Conservation (phyloP, 768 basidiomycete genomes). For the Mycena sanguinolenta region DNA sequence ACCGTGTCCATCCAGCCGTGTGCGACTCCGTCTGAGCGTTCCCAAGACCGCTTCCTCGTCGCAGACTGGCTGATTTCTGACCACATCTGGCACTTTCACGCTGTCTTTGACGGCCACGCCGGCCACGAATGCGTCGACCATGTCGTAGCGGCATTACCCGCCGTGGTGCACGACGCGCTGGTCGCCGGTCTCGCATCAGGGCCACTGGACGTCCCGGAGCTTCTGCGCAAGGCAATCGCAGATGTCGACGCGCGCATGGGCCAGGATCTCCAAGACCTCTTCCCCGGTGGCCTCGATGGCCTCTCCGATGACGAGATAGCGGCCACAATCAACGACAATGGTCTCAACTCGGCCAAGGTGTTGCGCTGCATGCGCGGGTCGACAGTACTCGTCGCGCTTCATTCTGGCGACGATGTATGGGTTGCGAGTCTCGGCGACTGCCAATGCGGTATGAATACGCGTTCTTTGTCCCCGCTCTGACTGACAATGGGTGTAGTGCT, state of each 20-base stretch:
- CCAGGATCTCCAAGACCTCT: slow-evolving; percentile 53
- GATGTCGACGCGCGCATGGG: slow-evolving; percentile 55
- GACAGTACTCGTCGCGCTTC: slow-evolving; percentile 62
- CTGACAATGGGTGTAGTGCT: slow-evolving; percentile 50
- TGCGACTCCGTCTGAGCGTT: slow-evolving; percentile 52
- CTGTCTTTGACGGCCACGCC: slow-evolving; percentile 66
- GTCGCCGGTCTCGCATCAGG: slow-evolving; percentile 25
- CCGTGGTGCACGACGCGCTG: slow-evolving; percentile 46
- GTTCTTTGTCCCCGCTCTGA: background rate
- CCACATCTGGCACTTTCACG: slow-evolving; percentile 60
- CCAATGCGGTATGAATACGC: slow-evolving; percentile 57
- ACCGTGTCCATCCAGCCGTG: slow-evolving; percentile 63
- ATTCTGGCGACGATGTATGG: slow-evolving; percentile 63
- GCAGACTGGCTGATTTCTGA: slow-evolving; percentile 54
- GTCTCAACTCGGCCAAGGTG: slow-evolving; percentile 51
- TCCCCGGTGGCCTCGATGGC: slow-evolving; percentile 52
- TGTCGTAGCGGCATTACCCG: slow-evolving; percentile 49
- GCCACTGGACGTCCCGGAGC: slow-evolving; percentile 42
- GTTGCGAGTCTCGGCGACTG: slow-evolving; percentile 72
- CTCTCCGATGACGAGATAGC: slow-evolving; percentile 57
- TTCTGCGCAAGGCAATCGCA: slow-evolving; percentile 52
- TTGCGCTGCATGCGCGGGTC: slow-evolving; percentile 65
- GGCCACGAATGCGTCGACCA: slow-evolving; percentile 64
- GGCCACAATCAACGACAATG: slow-evolving; percentile 56
- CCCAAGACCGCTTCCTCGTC: slow-evolving; percentile 62